Base-by-base conservation (phyloP, 495 filamentous ascomycete genomes). In the Penicillium goetzii region DNA sequence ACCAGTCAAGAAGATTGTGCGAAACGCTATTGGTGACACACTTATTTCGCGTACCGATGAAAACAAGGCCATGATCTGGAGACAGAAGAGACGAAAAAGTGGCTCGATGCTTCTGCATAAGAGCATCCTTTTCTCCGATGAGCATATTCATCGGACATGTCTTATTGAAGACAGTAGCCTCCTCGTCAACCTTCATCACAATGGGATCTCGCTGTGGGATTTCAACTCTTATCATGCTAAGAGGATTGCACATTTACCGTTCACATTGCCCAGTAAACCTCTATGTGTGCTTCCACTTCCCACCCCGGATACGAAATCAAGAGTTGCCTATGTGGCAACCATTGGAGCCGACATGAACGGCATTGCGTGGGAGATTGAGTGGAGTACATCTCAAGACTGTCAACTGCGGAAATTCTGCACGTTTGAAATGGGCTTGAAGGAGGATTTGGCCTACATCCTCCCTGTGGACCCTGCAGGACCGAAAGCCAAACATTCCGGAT, bases 401-500 rank as follows among this genome's bases (percentile, higher is more conserved):
- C 8, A 80, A 65, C 76, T 97, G 23, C 75, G 78, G 33, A 83
- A 93, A 57, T 92, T 92, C 56, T 89, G 88, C 71, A 80, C 73
- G 14, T 96, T 97, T 75, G 78, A 86, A 40, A 81, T 97, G 14
- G 86, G 89, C 1, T 76, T 89, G 32, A 81, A 86, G 10, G 90
- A 92, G 59, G 90, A 93, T 60, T 76, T 97, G 21, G 84, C 87
- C 14, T 95, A 94, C 67, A 88, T 97, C 4, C 78, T 96, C 9
- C 92, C 94, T 2, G 92, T 97, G 50, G 94, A 98, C 72, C 92
- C 93, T 14, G 93, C 93, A 11, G 93, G 94, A 26, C 85, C 89
- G 14, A 80, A 85, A 50, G 81, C 86, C 14, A 79, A 87, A 26
- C 83, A 87, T 25, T 90, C 91, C n/a, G 90, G 88, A 6, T 96